Evolutionary conservation across 345 rosid species (phyloP).

Genomic region (Melaleuca quinquenervia): DNA sequence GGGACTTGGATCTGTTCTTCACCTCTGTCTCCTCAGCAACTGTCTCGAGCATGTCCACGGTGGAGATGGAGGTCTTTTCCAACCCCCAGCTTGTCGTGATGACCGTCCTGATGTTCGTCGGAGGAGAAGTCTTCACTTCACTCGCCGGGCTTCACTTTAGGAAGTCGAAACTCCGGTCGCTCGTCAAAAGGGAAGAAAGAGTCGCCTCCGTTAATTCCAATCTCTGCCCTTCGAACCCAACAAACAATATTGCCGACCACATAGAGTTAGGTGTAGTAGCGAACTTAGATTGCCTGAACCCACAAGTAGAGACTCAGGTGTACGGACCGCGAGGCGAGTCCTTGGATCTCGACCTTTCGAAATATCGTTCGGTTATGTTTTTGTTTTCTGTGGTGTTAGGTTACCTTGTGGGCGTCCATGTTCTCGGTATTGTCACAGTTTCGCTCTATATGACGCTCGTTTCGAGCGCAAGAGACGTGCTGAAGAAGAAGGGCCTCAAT

Average conservation of each 20-base stretch:
- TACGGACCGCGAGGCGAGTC: neutral
- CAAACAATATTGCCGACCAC: neutral
- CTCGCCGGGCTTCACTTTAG: neutral
- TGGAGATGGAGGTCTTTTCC: conserved; percentile 79
- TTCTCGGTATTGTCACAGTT: conserved; percentile 23
- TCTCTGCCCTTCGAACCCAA: neutral
- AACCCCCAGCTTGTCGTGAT: conserved; percentile 44
- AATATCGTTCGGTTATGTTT: conserved; percentile 1
- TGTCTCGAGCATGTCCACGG: conserved; percentile 62
- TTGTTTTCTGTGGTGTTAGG: conserved; percentile 31
- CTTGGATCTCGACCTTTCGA: neutral
- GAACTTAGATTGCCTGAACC: neutral
- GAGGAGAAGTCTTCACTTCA: conserved; percentile 65
- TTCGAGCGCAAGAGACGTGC: conserved; percentile 25
- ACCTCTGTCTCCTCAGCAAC: conserved; percentile 57
- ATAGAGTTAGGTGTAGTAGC: neutral
- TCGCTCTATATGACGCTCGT: conserved; percentile 16
- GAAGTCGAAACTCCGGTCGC: neutral
- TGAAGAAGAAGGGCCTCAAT: conserved; percentile 19
- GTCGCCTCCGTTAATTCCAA: neutral
- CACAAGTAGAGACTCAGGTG: neutral
- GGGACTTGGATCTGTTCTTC: conserved; percentile 45
- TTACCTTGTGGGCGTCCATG: conserved; percentile 22
- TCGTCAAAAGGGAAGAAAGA: neutral
- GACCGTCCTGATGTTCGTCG: conserved; percentile 42